phyloP scores from a whole-genome alignment of 768 basidiomycete species.

The Xerocomellus dryophilus region DNA sequence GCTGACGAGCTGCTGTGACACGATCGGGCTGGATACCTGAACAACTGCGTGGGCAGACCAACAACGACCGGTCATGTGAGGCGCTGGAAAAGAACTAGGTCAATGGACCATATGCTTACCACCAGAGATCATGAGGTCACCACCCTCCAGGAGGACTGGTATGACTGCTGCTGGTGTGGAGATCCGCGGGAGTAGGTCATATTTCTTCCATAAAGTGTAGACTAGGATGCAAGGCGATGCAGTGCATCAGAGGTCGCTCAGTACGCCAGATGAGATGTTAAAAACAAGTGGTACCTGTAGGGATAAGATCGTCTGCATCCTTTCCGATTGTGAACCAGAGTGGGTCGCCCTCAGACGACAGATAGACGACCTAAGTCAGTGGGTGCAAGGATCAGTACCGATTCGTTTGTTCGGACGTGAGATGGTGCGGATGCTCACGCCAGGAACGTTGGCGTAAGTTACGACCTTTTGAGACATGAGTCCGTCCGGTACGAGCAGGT shows the following conservation, averaged over 20 bases:
- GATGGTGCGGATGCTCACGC: conserved; percentile 39
- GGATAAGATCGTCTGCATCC: conserved; percentile 62
- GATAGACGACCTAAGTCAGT: conserved; percentile 52
- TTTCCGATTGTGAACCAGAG: conserved; percentile 78
- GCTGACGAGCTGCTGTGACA: conserved; percentile 56
- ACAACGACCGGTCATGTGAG: background rate
- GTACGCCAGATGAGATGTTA: background rate
- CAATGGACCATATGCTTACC: conserved; percentile 42
- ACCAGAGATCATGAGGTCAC: conserved; percentile 87
- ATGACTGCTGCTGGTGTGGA: conserved; percentile 71
- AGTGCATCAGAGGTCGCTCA: background rate
- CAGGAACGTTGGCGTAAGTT: conserved; percentile 61
- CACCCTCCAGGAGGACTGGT: conserved; percentile 67
- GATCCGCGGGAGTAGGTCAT: conserved; percentile 64
- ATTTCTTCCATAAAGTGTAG: conserved; percentile 77
- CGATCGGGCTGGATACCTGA: conserved; percentile 40
- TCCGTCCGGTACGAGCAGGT: conserved; percentile 71
- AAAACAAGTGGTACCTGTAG: conserved; percentile 46
- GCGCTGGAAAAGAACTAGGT: background rate
- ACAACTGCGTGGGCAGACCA: conserved; percentile 44
- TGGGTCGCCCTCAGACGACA: conserved; percentile 64
- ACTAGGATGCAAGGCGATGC: conserved; percentile 33
- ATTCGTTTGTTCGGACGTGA: background rate
- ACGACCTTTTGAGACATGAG: conserved; percentile 64
- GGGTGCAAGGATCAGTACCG: background rate